These are phyloP conservation scores for Sphagnum magellanicum DNA, from an alignment of 228 moss, liverwort and hornwort genomes.

Conservation along the genomic window DNA sequence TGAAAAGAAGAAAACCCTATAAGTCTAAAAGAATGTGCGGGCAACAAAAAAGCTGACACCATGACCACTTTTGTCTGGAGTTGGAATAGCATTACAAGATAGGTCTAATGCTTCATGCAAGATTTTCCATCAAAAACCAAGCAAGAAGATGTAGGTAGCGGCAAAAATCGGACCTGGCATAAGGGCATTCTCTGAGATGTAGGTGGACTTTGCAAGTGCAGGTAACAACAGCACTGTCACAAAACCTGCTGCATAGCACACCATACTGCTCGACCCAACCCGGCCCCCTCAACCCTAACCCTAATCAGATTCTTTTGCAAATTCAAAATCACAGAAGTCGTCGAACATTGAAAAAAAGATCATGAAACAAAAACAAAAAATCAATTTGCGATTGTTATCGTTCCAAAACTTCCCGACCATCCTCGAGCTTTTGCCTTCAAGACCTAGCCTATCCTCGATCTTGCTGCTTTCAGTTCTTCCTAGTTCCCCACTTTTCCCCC, in stretches of 20 bases:
- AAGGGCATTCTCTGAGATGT: slow-evolving; percentile 94
- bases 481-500: not conserved
- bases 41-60: too few species aligned
- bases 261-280: slow-evolving; percentile 27
- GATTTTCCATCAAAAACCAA: too few species aligned
- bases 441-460: not conserved
- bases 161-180: slow-evolving; percentile 69
- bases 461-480: not conserved
- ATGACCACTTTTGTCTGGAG: too few species aligned
- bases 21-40: too few species aligned
- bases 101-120: too few species aligned
- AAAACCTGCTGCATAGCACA: slow-evolving; percentile 77
- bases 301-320: not conserved
- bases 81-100: too few species aligned
- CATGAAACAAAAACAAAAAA: not conserved
- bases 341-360: not conserved
- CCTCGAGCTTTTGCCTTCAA: not conserved
- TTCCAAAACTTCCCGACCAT: not conserved
- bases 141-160: too few species aligned
- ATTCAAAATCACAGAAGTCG: not conserved
- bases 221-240: slow-evolving; percentile 71
- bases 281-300: not conserved
- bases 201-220: slow-evolving; percentile 65
- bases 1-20: too few species aligned
- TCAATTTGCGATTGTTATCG: not conserved